phyloP scores from a whole-genome alignment of 768 basidiomycete genomes.

The Boletus huronensis region DNA sequence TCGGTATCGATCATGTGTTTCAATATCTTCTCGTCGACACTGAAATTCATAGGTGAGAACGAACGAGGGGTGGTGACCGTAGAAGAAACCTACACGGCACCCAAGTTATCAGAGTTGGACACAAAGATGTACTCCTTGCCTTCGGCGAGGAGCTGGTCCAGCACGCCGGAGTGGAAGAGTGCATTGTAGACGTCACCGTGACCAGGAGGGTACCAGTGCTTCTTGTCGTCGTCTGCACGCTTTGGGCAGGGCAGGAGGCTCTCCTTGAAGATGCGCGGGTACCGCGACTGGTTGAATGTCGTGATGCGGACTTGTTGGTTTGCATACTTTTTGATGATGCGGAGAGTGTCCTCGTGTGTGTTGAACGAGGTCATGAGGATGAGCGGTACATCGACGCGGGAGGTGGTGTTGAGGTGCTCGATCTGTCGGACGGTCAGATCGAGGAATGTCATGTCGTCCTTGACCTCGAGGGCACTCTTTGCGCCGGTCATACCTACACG shows the following conservation, averaged over 20 bases:
- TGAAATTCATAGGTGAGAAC: conserved; percentile 16
- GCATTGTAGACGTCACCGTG: conserved; percentile 77
- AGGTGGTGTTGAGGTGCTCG: conserved; percentile 63
- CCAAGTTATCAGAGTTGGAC: conserved; percentile 75
- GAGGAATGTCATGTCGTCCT: conserved; percentile 69
- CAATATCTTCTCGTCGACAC: conserved; percentile 66
- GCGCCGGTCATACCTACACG: conserved; percentile 52
- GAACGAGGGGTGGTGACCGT: neutral
- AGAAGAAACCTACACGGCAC: conserved; percentile 49
- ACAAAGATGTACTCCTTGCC: conserved; percentile 80
- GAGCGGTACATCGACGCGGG: conserved; percentile 68
- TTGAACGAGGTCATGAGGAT: conserved; percentile 84
- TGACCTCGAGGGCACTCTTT: conserved; percentile 71
- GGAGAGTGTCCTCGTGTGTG: conserved; percentile 72
- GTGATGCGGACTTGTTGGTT: conserved; percentile 75
- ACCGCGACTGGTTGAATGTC: conserved; percentile 70
- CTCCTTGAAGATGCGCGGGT: conserved; percentile 72
- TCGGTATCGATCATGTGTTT: conserved; percentile 62
- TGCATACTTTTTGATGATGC: conserved; percentile 77
- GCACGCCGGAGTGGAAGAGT: conserved; percentile 64
- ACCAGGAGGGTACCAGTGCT: conserved; percentile 73
- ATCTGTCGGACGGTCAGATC: conserved; percentile 63
- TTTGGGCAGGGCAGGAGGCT: conserved; percentile 60
- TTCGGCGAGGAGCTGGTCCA: conserved; percentile 64
- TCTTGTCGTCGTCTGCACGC: conserved; percentile 56